These are phyloP conservation scores for Fonsecaea monophora DNA, from an alignment of 2,329 filamentous ascomycete species.

Conservation along the genomic window DNA sequence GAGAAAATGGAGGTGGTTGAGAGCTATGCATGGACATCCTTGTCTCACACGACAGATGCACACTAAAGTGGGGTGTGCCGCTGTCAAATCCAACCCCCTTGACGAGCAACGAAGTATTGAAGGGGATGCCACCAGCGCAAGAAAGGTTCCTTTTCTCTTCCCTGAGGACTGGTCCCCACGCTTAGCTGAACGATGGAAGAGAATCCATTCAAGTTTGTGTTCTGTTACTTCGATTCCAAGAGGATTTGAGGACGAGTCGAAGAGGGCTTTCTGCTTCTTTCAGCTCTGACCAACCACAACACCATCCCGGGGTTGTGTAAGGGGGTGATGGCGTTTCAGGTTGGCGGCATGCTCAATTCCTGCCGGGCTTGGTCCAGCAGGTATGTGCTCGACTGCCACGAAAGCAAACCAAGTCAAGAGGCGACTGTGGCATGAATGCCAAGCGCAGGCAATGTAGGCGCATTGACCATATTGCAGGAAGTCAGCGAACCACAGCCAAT, in stretches of 20 bases:
- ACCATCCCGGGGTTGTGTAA: slow-evolving; percentile 24
- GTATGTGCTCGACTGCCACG: slow-evolving; percentile 18
- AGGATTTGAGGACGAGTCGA: background rate
- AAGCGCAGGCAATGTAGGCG: slow-evolving; percentile 14
- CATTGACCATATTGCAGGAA: slow-evolving; percentile 26
- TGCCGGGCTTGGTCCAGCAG: background rate
- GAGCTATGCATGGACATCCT: slow-evolving; percentile 4
- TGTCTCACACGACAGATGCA: slow-evolving; percentile 18
- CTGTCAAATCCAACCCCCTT: background rate
- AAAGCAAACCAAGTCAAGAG: slow-evolving; percentile 9
- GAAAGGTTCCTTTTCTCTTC: background rate
- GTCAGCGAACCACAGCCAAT: slow-evolving; percentile 13
- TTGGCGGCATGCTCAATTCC: slow-evolving; percentile 17
- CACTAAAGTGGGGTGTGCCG: slow-evolving; percentile 5
- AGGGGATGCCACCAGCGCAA: background rate
- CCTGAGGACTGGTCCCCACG: background rate
- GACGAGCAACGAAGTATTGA: background rate
- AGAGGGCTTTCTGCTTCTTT: background rate
- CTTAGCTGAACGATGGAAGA: slow-evolving; percentile 3
- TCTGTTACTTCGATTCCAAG: slow-evolving; percentile 8
- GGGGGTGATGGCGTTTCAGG: slow-evolving; percentile 12
- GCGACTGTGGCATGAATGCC: slow-evolving; percentile 6
- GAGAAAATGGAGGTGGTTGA: background rate
- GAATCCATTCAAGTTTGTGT: slow-evolving; percentile 19
- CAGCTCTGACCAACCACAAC: slow-evolving; percentile 3